Base-by-base conservation (phyloP, 2,329 filamentous ascomycete species). In the Cladosporium velox region DNA sequence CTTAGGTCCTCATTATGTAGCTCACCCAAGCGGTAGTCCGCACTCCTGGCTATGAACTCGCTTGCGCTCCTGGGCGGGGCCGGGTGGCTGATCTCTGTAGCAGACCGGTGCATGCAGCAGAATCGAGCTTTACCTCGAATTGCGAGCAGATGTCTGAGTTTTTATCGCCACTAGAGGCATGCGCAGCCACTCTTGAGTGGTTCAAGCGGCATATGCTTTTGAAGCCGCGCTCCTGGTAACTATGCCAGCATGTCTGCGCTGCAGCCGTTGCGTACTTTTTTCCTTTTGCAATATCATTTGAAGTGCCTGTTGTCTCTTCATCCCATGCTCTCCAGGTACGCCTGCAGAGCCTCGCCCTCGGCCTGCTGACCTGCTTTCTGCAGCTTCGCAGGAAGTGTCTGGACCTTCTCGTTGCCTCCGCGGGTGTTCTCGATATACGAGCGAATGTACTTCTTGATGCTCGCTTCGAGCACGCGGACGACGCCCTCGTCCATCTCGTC, bases 401-500 rank as follows among this genome's bases (percentile, higher is more conserved):
- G 26, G 15, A 64, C 49, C 35, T 47, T 64, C 21, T 64, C 61
- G 34, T 18, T 24, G 35, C 61, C 61, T 34, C 61, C 61, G 15
- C 61, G 15, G 10, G 61, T 64, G 24, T 32, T 57, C 26, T 64
- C 61, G 1, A 57, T 4, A 24, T 44, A 64, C 24, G 30, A 54
- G 18, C 61, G 61, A 3, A 57, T 4, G 35, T 65, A 60, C 34
- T 47, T 59, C 30, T 38, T 55, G 24, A 65, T 41, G 32, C 64
- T 79, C 11, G 77, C 76, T 21, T 73, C 72, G 7, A 87, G 74
- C n/a, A 86, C 86, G 69, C 80, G 84, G 60, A 79, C 79, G 64
- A 89, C 74, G 34, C 82, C 82, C 55, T 82, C 79, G 71, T 88
- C 87, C 58, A 86, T 70, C 18, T 72, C 66, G 32, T 81, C 80